Base-by-base conservation (phyloP, 768 basidiomycete genomes). In the Rhizopogon rudus region DNA sequence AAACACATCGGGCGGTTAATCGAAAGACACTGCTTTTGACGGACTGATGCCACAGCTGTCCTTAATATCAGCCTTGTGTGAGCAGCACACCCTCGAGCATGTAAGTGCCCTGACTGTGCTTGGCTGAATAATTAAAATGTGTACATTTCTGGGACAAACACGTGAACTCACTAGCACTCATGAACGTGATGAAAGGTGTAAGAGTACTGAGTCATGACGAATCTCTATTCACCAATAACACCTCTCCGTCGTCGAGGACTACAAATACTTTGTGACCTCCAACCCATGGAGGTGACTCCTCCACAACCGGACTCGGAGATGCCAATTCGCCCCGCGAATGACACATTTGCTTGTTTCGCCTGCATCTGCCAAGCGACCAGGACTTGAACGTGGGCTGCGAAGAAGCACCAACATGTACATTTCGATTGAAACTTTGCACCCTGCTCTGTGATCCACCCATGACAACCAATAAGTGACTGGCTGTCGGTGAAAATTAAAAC, bases 211-310 rank as follows among this genome's bases (percentile, higher is more conserved):
- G 33, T 56, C 40, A 37, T 35, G n/a, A n/a, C 43, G 33, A 17
- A 35, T 61, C 54, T 29, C 45, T 41, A 43, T 53, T 43, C 29
- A 64, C 46, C 37, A 59, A 60, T 46, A 55, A 16, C 43, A 44
- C 55, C 33, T 57, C 56, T 9, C 73, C 71, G 22, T 70, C 69
- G 22, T 67, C 56, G 40, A 68, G 62, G 7, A 61, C 43, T 6
- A 57, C 61, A 12, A 71, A 57, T 41, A 69, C 60, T 48, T 60
- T 54, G 40, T 64, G 67, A 2, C 63, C 67, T 20, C 59, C 44
- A 12, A 69, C 57, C 72, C 71, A 73, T 40, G 65, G 66, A 5
- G 57, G 51, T n/a, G 60, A 51, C n/a, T 59, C 63, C 17, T 51
- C 37, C n/a, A 51, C 51, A 29, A 53, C 57, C 17, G 55, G 22